Evolutionary conservation across 176 grass and related monocot genomes (phyloP).

Genomic region (Zea luxurians): DNA sequence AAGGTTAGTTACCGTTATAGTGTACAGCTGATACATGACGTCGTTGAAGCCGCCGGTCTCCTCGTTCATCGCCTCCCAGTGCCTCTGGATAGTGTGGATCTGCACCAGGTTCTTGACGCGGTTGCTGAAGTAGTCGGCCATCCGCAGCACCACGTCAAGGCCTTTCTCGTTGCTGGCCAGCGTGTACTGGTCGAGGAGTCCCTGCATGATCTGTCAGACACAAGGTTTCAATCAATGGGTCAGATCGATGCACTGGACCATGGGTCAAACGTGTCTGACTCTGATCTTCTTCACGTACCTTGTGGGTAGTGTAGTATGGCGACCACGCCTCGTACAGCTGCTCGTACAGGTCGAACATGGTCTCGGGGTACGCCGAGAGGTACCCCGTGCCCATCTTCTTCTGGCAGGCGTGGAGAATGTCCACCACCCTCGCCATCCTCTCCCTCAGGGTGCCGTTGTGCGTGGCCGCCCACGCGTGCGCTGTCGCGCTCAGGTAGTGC

Average conservation of each 20-base stretch:
- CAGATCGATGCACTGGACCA: neutral
- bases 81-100: conserved; percentile 77
- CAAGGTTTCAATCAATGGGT: neutral
- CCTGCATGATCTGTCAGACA: conserved; percentile 75
- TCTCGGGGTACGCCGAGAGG: conserved; percentile 72
- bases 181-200: conserved; percentile 87
- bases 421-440: conserved; percentile 61
- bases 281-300: conserved; percentile 36
- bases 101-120: conserved; percentile 82
- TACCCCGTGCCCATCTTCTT: conserved; percentile 70
- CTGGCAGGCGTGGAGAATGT: conserved; percentile 76
- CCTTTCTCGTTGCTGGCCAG: conserved; percentile 54
- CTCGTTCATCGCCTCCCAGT: conserved; percentile 79
- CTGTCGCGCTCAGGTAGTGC: conserved; percentile 80
- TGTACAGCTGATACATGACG: conserved; percentile 77
- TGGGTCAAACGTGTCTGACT: neutral
- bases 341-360: conserved; percentile 76
- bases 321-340: conserved; percentile 65
- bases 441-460: conserved; percentile 56
- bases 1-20: conserved; percentile 59
- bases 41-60: conserved; percentile 89
- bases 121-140: conserved; percentile 81
- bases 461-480: conserved; percentile 76
- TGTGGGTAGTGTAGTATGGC: conserved; percentile 82
- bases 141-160: conserved; percentile 63